Evolutionary conservation across 2,329 filamentous ascomycete species (phyloP), one percentile per base, ranked within the genome.

Genomic region (Alternaria gaisen): DNA sequence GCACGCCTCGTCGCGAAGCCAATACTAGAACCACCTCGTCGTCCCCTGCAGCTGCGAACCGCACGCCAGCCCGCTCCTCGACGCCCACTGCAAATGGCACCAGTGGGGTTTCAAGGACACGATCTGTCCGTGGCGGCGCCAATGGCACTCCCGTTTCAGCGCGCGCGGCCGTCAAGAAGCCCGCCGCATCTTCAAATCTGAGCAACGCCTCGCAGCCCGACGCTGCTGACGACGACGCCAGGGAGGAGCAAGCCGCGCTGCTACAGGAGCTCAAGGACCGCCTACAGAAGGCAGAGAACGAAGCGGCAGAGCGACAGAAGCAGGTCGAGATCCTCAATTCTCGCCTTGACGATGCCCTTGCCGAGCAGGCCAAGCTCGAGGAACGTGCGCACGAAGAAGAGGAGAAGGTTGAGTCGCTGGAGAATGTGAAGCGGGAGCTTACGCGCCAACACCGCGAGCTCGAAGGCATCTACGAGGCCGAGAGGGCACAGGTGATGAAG

Each of bases 381-480:
- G 94, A 98, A 77, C 89, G 88, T 65, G 85, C 91, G 46, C 94
- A 97, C 77, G 94, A 97, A 79, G 89, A 88, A 72, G 93, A 95
- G 63, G 92, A 94, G 78, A 89, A 90, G 73, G 87, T 94, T 60
- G 93, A 97, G 79, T 83, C 86, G 8, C 84, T 98, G 55, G 88
- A 89, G 73, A 93, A 92, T 72, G 92, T 97, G 73, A 94, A 95
- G 81, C 88, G 92, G 70, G 94, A 98, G 69, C 85, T 90, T 56
- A 87, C 90, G 30, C 88, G 93, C 65, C 91, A 96, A 79, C 91
- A 92, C 74, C 88, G 94, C 66, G 95, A 99, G 78, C 89, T 97
- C 82, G 94, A 97, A 79, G 89, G 90, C 66, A 94, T 96, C 66
- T 96, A 97, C 78, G 94, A 98, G 79, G 89, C 91, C 44, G 95